Conservation (phyloP, 495 filamentous ascomycete species). For the Penicillium dipodomyicola region DNA sequence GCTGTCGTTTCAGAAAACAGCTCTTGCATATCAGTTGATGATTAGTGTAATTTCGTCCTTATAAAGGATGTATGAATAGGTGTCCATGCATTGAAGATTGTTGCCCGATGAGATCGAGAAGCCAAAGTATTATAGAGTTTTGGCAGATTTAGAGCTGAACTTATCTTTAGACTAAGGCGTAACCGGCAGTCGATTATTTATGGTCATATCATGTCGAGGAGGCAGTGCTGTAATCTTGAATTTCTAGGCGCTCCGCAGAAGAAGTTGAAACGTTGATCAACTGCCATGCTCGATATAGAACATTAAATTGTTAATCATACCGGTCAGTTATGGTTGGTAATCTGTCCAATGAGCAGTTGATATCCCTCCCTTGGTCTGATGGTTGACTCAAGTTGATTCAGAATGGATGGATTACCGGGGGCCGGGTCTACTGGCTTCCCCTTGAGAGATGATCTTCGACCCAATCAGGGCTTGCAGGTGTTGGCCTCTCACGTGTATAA, state of each 20-base stretch:
- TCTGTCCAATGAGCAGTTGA: neutral
- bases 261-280: slow-evolving; percentile 14
- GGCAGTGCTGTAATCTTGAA: slow-evolving; percentile 24
- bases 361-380: neutral
- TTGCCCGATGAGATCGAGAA: neutral
- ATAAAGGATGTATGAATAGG: neutral
- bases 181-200: slow-evolving; percentile 4
- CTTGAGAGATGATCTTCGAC: neutral
- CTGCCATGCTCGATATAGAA: slow-evolving; percentile 12
- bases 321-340: slow-evolving; percentile 8
- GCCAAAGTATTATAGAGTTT: slow-evolving; percentile 5
- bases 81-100: neutral
- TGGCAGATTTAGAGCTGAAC: slow-evolving; percentile 5
- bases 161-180: neutral
- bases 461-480: slow-evolving; percentile 3
- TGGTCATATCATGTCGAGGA: slow-evolving; percentile 4
- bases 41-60: neutral
- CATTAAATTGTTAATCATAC: neutral
- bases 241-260: slow-evolving; percentile 21
- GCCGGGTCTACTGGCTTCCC: neutral
- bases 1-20: neutral
- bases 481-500: neutral
- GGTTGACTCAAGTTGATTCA: slow-evolving; percentile 5
- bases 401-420: neutral
- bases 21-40: slow-evolving; percentile 6